Evolutionary conservation across 495 filamentous ascomycete species (phyloP).

Genomic region (Neurospora discreta): DNA sequence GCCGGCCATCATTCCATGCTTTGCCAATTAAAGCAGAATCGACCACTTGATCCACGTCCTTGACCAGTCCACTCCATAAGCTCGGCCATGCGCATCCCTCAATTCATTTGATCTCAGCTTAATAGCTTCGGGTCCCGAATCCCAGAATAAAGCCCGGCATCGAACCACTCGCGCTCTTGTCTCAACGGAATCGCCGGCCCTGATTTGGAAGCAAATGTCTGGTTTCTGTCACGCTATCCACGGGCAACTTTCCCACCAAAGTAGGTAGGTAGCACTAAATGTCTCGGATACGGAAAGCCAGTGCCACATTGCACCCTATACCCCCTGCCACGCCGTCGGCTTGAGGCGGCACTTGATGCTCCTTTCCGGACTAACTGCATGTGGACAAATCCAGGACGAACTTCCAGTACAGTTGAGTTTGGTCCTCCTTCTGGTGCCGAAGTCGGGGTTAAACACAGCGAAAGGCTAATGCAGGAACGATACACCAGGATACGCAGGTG

Average conservation of each 20-base stretch:
- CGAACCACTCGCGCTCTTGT: background rate
- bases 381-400: background rate
- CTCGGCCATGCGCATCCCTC: background rate
- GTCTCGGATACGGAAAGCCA: background rate
- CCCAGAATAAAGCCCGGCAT: background rate
- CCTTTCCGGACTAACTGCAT: background rate
- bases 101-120: background rate
- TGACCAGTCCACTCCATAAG: background rate
- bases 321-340: background rate
- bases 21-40: background rate
- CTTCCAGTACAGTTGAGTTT: background rate
- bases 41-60: background rate
- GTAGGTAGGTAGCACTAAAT: background rate
- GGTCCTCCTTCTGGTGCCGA: background rate
- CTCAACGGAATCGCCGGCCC: background rate
- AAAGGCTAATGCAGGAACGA: background rate
- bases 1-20: background rate
- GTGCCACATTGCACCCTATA: background rate
- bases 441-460: background rate
- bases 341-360: background rate
- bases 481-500: background rate
- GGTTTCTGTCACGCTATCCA: background rate
- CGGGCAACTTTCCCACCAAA: background rate
- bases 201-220: background rate
- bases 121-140: background rate